Base-by-base conservation (phyloP, 1,284 basidiomycete species). In the Tylopilus orsonianus region DNA sequence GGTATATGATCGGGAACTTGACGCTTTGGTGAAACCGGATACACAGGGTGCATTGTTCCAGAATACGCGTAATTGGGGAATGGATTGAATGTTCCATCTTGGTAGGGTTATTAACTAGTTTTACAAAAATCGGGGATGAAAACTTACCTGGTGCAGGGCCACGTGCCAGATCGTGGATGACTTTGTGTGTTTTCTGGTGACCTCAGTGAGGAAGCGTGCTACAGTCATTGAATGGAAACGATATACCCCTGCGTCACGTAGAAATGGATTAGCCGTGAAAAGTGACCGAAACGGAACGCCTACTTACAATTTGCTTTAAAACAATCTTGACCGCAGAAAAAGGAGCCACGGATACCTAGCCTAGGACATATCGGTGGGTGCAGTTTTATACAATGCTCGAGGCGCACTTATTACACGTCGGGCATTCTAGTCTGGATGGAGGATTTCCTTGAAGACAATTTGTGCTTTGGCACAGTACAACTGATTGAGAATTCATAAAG, bases 321-420 rank as follows among this genome's bases (percentile, higher is more conserved):
- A 71, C 90, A 93, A 49, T 87, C 85, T 63, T 93, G 90, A 13
- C 81, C 80, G 54, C 90, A 93, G 68, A 90, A 93, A 65, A 87
- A 88, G 24, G 88, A 91, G 13, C 88, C 88, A 49, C 77, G 77
- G 58, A 92, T 87, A 42, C 87, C 87, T 33, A 91, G 75, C 67
- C 88, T 91, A 54, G 32, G 46, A 55, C 16, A 29, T 7, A 44
- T 52, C 13, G 30, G 52, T 22, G 37, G 46, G 27, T 46, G 43
- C 18, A 33, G 46, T 19, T 32, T 40, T 44, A 46, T 44, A 47
- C 20, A 39, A 37, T 37, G 39, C 22, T 26, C 12, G 41, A 42
- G 30, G 71, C 77, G 57, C 55, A 89, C 89, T 90, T 90, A 69
- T 76, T 80, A 69, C 89, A 92, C 4, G 87, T 87, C 2, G 89